phyloP scores from a whole-genome alignment of 306 rosid species.

The Canavalia gladiata region DNA sequence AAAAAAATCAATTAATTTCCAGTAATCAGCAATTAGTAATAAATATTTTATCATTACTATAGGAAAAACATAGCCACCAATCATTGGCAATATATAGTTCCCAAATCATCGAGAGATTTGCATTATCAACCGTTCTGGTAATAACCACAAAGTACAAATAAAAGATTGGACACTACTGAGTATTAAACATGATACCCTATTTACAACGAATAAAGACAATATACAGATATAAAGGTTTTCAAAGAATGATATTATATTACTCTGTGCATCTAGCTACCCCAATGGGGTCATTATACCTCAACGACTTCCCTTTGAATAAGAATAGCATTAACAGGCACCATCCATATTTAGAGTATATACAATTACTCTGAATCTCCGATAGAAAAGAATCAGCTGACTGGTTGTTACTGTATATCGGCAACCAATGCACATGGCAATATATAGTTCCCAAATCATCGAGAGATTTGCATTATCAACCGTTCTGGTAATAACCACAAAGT shows the following conservation, averaged over 20 bases:
- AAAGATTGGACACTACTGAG: slow-evolving; percentile 15
- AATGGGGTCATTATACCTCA: slow-evolving; percentile 48
- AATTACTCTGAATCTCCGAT: slow-evolving; percentile 45
- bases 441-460: not conserved
- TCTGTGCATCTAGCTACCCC: slow-evolving; percentile 54
- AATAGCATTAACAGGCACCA: slow-evolving; percentile 46
- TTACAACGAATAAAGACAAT: slow-evolving; percentile 55
- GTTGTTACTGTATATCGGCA: slow-evolving; percentile 58
- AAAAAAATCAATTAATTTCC: not conserved
- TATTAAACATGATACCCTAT: slow-evolving; percentile 40
- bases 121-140: slow-evolving; percentile 30
- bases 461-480: slow-evolving; percentile 31
- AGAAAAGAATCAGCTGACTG: slow-evolving; percentile 53
- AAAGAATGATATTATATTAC: slow-evolving; percentile 59
- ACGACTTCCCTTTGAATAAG: slow-evolving; percentile 38
- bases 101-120: not conserved
- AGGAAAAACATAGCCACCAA: slow-evolving; percentile 27
- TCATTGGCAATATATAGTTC: not conserved
- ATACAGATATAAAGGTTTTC: slow-evolving; percentile 45
- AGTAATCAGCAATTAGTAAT: not conserved
- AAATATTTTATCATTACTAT: not conserved
- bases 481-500: slow-evolving; percentile 14
- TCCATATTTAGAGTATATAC: slow-evolving; percentile 56
- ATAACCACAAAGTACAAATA: slow-evolving; percentile 21
- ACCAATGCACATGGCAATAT: no score